A percentile compares a stretch with the other conserved stretches of the same genome.
phyloP scores from a whole-genome alignment of 2,329 filamentous ascomycete species.

The Zymoseptoria brevis region DNA sequence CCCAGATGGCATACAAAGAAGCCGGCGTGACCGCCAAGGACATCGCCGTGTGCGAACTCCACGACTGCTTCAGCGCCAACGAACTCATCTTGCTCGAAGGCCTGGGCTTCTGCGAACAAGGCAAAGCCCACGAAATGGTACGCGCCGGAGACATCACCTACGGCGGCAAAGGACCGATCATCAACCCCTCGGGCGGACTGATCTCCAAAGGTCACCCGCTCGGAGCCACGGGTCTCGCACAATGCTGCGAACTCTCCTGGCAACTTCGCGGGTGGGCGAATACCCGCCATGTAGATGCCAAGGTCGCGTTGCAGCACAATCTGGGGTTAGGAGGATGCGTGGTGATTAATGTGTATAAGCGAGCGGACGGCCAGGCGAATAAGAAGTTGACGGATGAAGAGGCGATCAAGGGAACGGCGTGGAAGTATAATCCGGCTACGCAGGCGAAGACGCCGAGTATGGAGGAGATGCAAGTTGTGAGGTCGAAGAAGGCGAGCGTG shows the following conservation, averaged over 20 bases:
- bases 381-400: slow-evolving; percentile 52
- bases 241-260: slow-evolving; percentile 93
- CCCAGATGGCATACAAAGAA: slow-evolving; percentile 61
- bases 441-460: slow-evolving; percentile 82
- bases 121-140: slow-evolving; percentile 88
- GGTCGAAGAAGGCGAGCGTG: slow-evolving; percentile 58
- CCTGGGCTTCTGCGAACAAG: slow-evolving; percentile 64
- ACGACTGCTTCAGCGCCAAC: slow-evolving; percentile 95
- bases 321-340: slow-evolving; percentile 84
- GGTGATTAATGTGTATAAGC: slow-evolving; percentile 81
- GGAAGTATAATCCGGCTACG: slow-evolving; percentile 83
- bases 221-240: slow-evolving; percentile 87
- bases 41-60: slow-evolving; percentile 79
- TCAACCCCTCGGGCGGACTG: slow-evolving; percentile 89
- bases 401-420: slow-evolving; percentile 60
- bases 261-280: slow-evolving; percentile 89
- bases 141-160: slow-evolving; percentile 85
- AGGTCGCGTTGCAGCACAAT: slow-evolving; percentile 80
- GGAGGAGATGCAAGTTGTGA: slow-evolving; percentile 59
- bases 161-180: slow-evolving; percentile 64
- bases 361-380: slow-evolving; percentile 66
- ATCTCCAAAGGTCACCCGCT: slow-evolving; percentile 96
- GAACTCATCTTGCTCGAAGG: slow-evolving; percentile 88
- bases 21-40: slow-evolving; percentile 59
- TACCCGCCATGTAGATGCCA: slow-evolving; percentile 65